These are phyloP conservation scores for Tolypocladium capitatum DNA, from an alignment of 2,329 filamentous ascomycete genomes.

Conservation along the genomic window DNA sequence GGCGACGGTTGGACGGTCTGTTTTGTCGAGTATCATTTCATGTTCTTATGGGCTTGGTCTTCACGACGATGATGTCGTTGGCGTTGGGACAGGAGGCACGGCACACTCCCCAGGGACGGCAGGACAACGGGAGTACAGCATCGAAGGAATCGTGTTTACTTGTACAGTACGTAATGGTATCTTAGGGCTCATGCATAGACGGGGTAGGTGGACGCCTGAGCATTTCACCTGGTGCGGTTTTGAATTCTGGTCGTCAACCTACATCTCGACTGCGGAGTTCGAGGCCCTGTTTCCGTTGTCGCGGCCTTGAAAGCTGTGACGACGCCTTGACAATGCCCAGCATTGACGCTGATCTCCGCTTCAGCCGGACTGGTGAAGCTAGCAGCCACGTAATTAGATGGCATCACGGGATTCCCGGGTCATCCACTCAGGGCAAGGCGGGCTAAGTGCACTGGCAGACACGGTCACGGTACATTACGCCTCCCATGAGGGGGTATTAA, in stretches of 20 bases:
- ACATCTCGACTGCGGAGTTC: neutral
- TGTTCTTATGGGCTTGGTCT: slow-evolving; percentile 1
- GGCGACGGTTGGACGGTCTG: neutral
- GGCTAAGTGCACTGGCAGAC: neutral
- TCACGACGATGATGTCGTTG: slow-evolving; percentile 14
- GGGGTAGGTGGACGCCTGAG: neutral
- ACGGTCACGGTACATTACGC: too few relatives aligned
- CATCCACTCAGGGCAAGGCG: neutral
- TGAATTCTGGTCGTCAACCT: neutral
- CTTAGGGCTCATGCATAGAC: neutral
- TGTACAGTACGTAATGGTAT: slow-evolving; percentile 2
- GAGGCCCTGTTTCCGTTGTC: neutral
- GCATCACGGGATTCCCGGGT: neutral
- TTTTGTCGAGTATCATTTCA: slow-evolving; percentile 1
- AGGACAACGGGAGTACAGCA: slow-evolving; percentile 6
- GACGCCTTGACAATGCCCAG: neutral
- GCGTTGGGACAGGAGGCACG: slow-evolving; percentile 11
- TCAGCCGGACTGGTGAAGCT: neutral
- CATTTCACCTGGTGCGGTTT: neutral
- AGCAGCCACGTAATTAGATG: neutral
- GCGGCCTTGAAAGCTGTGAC: neutral
- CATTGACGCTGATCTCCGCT: neutral
- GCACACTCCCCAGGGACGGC: slow-evolving; percentile 2
- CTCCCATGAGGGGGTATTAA: too few relatives aligned
- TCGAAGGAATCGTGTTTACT: slow-evolving; percentile 1